A percentile compares a stretch with the other conserved stretches of the same genome.
Evolutionary conservation across 2,329 filamentous ascomycete species (phyloP).

Genomic region (Nannizzia gypsea): DNA sequence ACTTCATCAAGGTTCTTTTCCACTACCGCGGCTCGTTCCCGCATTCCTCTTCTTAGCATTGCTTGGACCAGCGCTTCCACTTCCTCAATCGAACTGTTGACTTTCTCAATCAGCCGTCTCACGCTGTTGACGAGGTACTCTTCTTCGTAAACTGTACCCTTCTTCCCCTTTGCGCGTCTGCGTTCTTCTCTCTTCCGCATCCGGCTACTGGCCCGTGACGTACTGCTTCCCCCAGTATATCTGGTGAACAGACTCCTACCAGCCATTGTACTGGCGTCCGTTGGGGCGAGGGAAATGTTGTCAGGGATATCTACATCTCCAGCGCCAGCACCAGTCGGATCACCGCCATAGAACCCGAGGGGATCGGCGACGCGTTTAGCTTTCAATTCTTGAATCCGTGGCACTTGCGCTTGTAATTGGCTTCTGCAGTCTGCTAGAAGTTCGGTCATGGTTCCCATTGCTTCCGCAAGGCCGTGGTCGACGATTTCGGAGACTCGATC

Average conservation of each 20-base stretch:
- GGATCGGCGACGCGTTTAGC: constrained; percentile 73
- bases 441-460: constrained; percentile 72
- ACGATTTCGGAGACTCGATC: constrained; percentile 57
- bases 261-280: constrained; percentile 61
- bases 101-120: constrained; percentile 66
- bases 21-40: constrained; percentile 69
- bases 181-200: constrained; percentile 84
- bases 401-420: constrained; percentile 74
- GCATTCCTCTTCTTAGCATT: constrained; percentile 68
- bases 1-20: constrained; percentile 65
- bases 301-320: constrained; percentile 65
- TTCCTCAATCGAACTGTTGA: constrained; percentile 62
- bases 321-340: constrained; percentile 43
- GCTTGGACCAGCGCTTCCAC: constrained; percentile 63
- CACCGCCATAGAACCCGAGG: constrained; percentile 76
- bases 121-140: constrained; percentile 91
- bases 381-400: constrained; percentile 71
- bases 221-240: constrained; percentile 60
- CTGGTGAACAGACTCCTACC: constrained; percentile 84
- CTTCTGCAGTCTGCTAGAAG: constrained; percentile 84
- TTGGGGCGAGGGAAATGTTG: constrained; percentile 82
- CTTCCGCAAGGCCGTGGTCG: constrained; percentile 68
- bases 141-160: constrained; percentile 95
- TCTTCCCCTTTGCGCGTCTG: constrained; percentile 86
- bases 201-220: constrained; percentile 57